Percentiles rank a stretch among this genome's conserved stretches.
phyloP scores from a whole-genome alignment of 805 yeast species.

The Metschnikowia gelsemii region DNA sequence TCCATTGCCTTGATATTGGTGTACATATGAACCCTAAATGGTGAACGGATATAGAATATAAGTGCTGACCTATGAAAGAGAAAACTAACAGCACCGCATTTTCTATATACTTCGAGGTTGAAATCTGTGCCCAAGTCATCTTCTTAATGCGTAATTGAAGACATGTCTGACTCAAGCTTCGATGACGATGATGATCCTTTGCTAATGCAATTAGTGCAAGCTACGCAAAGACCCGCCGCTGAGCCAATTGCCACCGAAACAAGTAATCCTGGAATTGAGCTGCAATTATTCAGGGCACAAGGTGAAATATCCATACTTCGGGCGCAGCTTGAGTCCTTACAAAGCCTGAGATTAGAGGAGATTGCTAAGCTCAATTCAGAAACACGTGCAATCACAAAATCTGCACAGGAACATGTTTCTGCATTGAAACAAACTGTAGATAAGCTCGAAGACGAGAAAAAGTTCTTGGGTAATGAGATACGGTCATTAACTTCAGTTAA shows the following conservation, averaged over 20 bases:
- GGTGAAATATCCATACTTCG: slow-evolving; percentile 84
- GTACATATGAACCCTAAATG: no score
- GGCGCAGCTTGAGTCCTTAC: slow-evolving; percentile 54
- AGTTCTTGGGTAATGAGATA: slow-evolving; percentile 41
- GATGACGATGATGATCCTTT: slow-evolving; percentile 46
- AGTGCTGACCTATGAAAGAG: neutral
- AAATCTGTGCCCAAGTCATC: neutral
- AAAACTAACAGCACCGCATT: neutral
- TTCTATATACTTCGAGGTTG: neutral
- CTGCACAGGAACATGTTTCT: slow-evolving; percentile 32
- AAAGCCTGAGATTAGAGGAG: slow-evolving; percentile 41
- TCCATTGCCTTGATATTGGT: no score
- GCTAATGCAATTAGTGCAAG: slow-evolving; percentile 48
- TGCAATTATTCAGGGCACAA: slow-evolving; percentile 49
- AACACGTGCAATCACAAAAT: slow-evolving; percentile 18
- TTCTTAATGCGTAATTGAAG: neutral
- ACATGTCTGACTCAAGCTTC: slow-evolving; percentile 24
- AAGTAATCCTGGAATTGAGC: slow-evolving; percentile 14
- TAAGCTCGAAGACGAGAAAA: slow-evolving; percentile 43
- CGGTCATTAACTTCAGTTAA: slow-evolving; percentile 25
- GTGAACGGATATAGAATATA: neutral
- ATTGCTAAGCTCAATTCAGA: slow-evolving; percentile 24
- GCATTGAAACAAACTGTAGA: slow-evolving; percentile 33
- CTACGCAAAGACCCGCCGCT: slow-evolving; percentile 28
- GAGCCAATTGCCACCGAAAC: slow-evolving; percentile 8